A percentile compares a stretch with the other conserved stretches of the same genome.
These are phyloP conservation scores for Cercospora sojina DNA, from an alignment of 2,329 filamentous ascomycete genomes.

Conservation along the genomic window DNA sequence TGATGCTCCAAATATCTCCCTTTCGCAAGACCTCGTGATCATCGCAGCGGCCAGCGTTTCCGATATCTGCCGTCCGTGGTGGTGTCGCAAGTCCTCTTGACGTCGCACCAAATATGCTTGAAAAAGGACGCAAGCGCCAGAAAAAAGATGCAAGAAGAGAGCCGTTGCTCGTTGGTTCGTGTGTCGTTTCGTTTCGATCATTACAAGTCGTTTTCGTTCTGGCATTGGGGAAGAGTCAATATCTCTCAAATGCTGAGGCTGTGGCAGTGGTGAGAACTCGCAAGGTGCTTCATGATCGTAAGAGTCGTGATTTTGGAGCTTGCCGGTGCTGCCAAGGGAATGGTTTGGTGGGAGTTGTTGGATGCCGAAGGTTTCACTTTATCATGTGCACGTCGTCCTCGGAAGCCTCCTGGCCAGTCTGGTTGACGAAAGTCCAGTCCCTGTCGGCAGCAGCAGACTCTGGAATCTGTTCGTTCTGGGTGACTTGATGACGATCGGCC, in stretches of 20 bases:
- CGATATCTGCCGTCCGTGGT: neutral
- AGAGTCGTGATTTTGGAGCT: neutral
- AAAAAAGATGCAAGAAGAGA: neutral
- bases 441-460: neutral
- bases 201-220: neutral
- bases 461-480: neutral
- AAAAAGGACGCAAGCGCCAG: neutral
- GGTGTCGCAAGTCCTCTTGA: neutral
- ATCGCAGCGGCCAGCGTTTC: neutral
- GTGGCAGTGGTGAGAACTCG: neutral
- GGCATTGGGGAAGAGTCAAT: neutral
- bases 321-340: neutral
- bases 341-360: neutral
- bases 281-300: neutral
- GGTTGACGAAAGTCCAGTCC: neutral
- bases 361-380: neutral
- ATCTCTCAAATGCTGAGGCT: neutral
- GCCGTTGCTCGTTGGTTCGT: neutral
- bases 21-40: neutral
- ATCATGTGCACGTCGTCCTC: conserved; percentile 1
- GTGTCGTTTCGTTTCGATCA: neutral
- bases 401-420: neutral
- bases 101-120: neutral
- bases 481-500: neutral
- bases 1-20: neutral